Base-by-base conservation (phyloP, 768 basidiomycete genomes). In the Tricholoma sp. region DNA sequence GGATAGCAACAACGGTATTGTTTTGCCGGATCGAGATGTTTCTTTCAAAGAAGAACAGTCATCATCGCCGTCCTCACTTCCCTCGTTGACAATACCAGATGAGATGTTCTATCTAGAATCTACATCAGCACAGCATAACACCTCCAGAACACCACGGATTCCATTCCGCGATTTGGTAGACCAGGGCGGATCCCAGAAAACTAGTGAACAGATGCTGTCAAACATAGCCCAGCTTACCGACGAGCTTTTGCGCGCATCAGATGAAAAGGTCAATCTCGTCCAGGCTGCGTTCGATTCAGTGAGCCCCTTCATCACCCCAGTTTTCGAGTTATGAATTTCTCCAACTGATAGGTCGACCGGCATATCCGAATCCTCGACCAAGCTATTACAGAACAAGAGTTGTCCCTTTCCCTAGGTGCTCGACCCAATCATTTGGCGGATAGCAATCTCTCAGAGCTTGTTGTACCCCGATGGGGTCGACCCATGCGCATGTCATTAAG, bases 231-330 rank as follows among this genome's bases (percentile, higher is more conserved):
- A 76, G 59, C 67, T 85, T 7, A 74, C 80, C 11, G 86, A 87
- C 63, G 83, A 86, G 58, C 67, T 82, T 1, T 68, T 86, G 9
- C 80, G 82, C 4, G 78, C 83, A 3, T 81, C 84, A 10, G 86
- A 90, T 58, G 91, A 94, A 68, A 92, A 92, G 66, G 80, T 88
- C 31, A 89, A 84, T 60, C 76, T 92, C 15, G 86, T 89, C 2
- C 80, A 82, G 61, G 80, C 88, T 9, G 81, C 83, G 24, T 81
- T 83, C 61, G 86, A 89, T 62, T 82, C 84, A 34, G 91, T 91
- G 65, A 57, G 83, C 65, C 33, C 65, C 33, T 13, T 49, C 31
- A 15, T 3, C 48, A 53, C 18, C 53, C 58, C 45, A 42, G 13
- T 39, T 36, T 48, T 45, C 53, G 9, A 1, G 42, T 59, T 56